These are phyloP conservation scores for Solanum ossicruentum DNA, from an alignment of 257 asterid species.

Conservation along the genomic window DNA sequence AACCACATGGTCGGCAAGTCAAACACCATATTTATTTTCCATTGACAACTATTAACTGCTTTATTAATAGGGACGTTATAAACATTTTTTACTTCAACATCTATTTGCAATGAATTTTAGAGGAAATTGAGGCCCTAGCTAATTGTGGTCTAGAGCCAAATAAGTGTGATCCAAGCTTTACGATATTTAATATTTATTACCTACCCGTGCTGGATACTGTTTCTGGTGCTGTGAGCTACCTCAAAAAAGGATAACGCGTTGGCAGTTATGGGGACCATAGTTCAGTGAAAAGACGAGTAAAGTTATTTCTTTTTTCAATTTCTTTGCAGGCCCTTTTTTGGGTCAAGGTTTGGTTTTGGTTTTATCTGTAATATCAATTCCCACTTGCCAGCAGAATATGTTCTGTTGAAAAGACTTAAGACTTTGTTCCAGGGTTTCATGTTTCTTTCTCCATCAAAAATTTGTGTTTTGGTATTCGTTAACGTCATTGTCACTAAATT, in stretches of 20 bases:
- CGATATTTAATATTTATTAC: neutral
- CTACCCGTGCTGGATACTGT: neutral
- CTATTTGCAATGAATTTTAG: neutral
- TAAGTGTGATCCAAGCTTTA: neutral
- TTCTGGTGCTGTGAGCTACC: neutral
- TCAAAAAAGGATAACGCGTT: neutral
- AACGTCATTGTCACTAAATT: neutral
- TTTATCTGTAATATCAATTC: neutral
- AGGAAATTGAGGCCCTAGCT: neutral
- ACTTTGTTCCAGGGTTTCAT: neutral
- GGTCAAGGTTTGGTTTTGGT: neutral
- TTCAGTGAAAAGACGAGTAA: neutral
- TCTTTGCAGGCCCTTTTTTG: neutral
- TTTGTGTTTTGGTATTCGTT: neutral
- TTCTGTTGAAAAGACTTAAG: neutral
- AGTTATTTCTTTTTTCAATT: neutral
- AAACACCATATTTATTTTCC: neutral
- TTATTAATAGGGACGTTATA: neutral
- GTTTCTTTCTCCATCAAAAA: neutral
- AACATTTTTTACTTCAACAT: neutral
- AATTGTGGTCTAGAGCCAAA: neutral
- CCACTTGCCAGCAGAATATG: neutral
- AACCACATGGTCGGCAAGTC: neutral
- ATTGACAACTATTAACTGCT: neutral
- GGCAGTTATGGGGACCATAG: neutral